phyloP scores from a whole-genome alignment of 2,329 filamentous ascomycete species.

The Pseudocercospora macadamiae region DNA sequence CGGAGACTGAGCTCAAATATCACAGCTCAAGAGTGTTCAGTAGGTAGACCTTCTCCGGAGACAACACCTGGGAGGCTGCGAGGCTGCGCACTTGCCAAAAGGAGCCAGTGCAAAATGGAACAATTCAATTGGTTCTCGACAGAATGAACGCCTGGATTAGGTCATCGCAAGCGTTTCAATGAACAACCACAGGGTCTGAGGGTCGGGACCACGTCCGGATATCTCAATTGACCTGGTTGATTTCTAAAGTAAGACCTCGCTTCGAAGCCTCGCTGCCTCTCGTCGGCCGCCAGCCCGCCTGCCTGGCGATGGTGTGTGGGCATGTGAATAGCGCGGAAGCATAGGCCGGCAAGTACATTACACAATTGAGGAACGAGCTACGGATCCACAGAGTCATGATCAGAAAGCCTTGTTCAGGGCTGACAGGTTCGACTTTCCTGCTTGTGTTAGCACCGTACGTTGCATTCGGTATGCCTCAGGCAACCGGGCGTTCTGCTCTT shows the following conservation, averaged over 20 bases:
- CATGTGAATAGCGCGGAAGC: slow-evolving; percentile 34
- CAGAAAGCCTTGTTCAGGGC: too few species aligned
- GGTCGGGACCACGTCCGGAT: too few species aligned
- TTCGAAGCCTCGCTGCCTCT: slow-evolving; percentile 22
- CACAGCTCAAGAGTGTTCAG: background rate
- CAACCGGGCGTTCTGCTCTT: too few species aligned
- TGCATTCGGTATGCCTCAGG: too few species aligned
- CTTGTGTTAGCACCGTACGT: too few species aligned
- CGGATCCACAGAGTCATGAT: too few species aligned
- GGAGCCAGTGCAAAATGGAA: background rate
- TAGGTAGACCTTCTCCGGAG: background rate
- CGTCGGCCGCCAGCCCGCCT: slow-evolving; percentile 24
- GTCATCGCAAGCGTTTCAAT: too few species aligned
- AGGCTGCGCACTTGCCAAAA: slow-evolving; percentile 1
- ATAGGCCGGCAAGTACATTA: too few species aligned
- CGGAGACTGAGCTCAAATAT: background rate
- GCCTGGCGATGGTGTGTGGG: slow-evolving; percentile 14
- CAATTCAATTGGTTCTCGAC: background rate
- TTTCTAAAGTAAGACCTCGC: slow-evolving; percentile 21
- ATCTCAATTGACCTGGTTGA: slow-evolving; percentile 1
- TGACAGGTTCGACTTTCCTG: too few species aligned
- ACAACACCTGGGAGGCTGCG: too few species aligned
- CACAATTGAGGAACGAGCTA: too few species aligned
- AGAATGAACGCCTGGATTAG: too few species aligned
- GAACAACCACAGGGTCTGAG: background rate